Percentiles rank a stretch among this genome's conserved stretches.
These are phyloP conservation scores for Cyclotella choctawhatcheeana DNA, from an alignment of 108 stramenopile genomes.

Conservation along the genomic window DNA sequence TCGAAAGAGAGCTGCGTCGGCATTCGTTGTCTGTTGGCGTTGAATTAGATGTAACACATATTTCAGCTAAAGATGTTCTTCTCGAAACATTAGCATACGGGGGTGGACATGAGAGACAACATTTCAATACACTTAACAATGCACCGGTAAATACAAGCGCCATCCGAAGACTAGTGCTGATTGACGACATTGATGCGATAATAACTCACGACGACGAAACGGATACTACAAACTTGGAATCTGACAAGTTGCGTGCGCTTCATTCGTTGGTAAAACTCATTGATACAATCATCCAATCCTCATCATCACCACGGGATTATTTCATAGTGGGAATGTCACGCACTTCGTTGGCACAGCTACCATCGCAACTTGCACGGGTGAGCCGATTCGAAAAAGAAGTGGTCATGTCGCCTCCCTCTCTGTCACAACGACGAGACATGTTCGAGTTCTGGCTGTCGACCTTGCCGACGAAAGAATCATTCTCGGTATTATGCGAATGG, in stretches of 20 bases:
- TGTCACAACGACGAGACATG: conserved; percentile 63
- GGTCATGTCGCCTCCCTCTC: conserved; percentile 72
- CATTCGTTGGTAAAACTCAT: conserved; percentile 61
- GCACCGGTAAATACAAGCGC: background rate
- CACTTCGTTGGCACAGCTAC: conserved; percentile 46
- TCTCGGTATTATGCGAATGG: conserved; percentile 47
- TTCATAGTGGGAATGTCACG: conserved; percentile 67
- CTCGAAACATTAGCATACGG: too few species aligned
- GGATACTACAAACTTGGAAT: conserved; percentile 32
- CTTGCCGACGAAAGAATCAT: conserved; percentile 22
- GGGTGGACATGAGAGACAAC: conserved; percentile 24
- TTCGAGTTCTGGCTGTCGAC: conserved; percentile 57
- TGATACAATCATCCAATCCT: conserved; percentile 35
- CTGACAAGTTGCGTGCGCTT: conserved; percentile 55
- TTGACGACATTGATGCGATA: conserved; percentile 76
- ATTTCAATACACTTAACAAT: conserved; percentile 21
- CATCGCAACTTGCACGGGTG: conserved; percentile 59
- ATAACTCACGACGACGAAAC: conserved; percentile 47
- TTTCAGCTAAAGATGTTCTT: conserved; percentile 52
- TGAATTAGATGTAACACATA: background rate
- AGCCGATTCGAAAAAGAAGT: conserved; percentile 77
- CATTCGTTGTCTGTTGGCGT: conserved; percentile 4
- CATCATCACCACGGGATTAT: background rate
- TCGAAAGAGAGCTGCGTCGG: conserved; percentile 52
- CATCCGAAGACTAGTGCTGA: conserved; percentile 48